Evolutionary conservation across 768 basidiomycete species (phyloP).

Genomic region (Boletus sp.): DNA sequence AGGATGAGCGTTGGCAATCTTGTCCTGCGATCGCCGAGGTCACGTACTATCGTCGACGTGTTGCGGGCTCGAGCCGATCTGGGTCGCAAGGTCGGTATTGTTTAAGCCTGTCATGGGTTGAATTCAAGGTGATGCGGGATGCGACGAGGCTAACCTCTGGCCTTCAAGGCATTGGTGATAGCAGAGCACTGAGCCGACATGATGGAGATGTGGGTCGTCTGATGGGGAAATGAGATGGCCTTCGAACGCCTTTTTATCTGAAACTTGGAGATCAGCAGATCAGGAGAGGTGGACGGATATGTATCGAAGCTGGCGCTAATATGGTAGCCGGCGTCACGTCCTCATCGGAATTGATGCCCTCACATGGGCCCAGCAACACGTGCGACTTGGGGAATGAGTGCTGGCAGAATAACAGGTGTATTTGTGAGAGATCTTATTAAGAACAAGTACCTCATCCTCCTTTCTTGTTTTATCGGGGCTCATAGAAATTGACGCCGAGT

Average conservation of each 20-base stretch:
- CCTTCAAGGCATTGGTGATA: slow-evolving; percentile 49
- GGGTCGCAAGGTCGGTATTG: slow-evolving; percentile 40
- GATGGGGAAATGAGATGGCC: background rate
- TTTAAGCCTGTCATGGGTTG: slow-evolving; percentile 1
- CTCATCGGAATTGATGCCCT: too few species aligned
- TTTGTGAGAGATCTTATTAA: too few species aligned
- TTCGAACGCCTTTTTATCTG: slow-evolving; percentile 14
- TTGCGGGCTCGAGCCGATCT: slow-evolving; percentile 41
- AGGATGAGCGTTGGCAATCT: background rate
- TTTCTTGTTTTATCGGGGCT: too few species aligned
- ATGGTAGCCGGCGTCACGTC: background rate
- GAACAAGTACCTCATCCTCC: too few species aligned
- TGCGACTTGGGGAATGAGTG: too few species aligned
- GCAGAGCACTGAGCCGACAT: slow-evolving; percentile 50
- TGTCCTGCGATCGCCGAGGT: background rate
- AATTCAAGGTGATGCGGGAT: background rate
- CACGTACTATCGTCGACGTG: slow-evolving; percentile 56
- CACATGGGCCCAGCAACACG: too few species aligned
- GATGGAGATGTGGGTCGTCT: slow-evolving; percentile 42
- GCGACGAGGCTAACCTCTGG: slow-evolving; percentile 39
- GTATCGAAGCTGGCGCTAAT: background rate
- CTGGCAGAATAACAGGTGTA: too few species aligned
- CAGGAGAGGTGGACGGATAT: slow-evolving; percentile 12
- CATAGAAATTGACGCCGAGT: too few species aligned
- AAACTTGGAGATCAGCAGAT: slow-evolving; percentile 7